These are phyloP conservation scores for Chaetomiaceae sp. DNA, from an alignment of 2,329 filamentous ascomycete species.

Conservation along the genomic window DNA sequence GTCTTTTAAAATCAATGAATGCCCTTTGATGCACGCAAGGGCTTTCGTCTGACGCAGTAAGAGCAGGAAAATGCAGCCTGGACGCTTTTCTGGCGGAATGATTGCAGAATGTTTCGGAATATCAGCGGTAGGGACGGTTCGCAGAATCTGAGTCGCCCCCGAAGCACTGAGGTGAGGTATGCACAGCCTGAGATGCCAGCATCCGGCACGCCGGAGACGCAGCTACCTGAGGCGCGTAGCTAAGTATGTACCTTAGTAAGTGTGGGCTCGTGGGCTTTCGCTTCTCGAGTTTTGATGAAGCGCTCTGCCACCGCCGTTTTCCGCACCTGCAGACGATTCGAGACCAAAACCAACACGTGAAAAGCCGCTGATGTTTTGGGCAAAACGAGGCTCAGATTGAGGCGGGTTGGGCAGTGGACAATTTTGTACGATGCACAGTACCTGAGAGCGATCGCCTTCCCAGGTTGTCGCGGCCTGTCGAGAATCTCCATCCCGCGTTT, in stretches of 20 bases:
- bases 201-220: neutral
- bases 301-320: neutral
- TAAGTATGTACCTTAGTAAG: too few relatives aligned
- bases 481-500: neutral
- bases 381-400: neutral
- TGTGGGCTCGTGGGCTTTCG: too few relatives aligned
- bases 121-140: slow-evolving; percentile 3
- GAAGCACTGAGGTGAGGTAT: neutral
- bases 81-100: neutral
- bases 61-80: neutral
- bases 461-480: neutral
- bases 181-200: neutral
- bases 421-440: neutral
- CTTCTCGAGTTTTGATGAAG: neutral
- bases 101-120: neutral
- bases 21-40: too few relatives aligned
- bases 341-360: neutral
- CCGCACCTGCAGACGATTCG: neutral
- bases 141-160: neutral
- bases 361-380: neutral
- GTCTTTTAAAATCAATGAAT: too few relatives aligned
- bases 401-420: neutral
- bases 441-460: neutral
- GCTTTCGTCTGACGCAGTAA: neutral
- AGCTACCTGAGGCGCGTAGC: too few relatives aligned